These are phyloP conservation scores for Comarum palustre DNA, from an alignment of 306 rosid genomes.

Conservation along the genomic window DNA sequence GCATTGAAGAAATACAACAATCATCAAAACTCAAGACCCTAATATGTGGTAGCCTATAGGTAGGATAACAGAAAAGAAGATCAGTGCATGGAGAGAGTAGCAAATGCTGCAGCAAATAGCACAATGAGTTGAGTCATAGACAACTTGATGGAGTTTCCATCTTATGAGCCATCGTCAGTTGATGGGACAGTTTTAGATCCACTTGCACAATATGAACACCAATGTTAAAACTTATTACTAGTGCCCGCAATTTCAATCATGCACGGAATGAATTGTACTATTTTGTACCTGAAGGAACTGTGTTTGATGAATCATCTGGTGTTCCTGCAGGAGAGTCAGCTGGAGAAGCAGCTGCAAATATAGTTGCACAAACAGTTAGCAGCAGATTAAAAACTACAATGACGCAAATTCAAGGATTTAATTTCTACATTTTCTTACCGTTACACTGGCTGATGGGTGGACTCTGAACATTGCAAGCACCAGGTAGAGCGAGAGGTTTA, in stretches of 20 bases:
- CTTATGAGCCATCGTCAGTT: conserved; percentile 40
- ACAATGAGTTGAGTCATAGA: conserved; percentile 44
- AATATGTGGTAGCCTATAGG: neutral
- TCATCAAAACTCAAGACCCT: neutral
- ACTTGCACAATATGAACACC: conserved; percentile 21
- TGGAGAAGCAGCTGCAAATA: conserved; percentile 51
- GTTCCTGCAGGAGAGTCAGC: conserved; percentile 63
- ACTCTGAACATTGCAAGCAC: conserved; percentile 70
- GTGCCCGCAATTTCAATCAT: neutral
- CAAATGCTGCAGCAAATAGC: conserved; percentile 47
- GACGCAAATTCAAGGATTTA: neutral
- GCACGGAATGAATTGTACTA: neutral
- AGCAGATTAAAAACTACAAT: neutral
- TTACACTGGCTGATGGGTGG: conserved; percentile 59
- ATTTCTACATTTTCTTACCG: conserved; percentile 32
- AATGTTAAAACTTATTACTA: neutral
- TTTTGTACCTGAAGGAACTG: conserved; percentile 54
- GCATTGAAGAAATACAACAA: neutral
- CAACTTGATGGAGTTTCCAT: conserved; percentile 47
- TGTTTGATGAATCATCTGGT: conserved; percentile 43
- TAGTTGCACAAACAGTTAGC: conserved; percentile 8
- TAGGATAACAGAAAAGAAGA: conserved; percentile 14
- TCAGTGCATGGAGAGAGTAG: conserved; percentile 34
- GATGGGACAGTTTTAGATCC: conserved; percentile 60
- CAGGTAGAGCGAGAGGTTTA: conserved; percentile 70